phyloP scores from a whole-genome alignment of 352 stramenopile genomes.

The Phytophthora sp. region DNA sequence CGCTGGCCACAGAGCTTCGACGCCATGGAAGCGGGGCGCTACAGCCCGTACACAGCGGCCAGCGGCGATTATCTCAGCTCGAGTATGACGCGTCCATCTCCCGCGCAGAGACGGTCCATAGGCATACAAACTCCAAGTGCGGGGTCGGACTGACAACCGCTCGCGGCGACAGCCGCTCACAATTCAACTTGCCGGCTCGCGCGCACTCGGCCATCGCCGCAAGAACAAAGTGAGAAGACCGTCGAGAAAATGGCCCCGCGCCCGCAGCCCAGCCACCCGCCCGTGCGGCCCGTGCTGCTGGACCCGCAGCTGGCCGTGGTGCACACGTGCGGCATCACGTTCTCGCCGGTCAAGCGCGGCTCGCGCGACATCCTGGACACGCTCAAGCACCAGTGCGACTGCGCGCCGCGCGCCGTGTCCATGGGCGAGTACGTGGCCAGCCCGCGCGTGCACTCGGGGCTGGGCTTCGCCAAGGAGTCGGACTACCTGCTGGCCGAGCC shows the following conservation, averaged over 20 bases:
- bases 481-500: conserved; percentile 27
- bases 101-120: background rate
- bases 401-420: conserved; percentile 56
- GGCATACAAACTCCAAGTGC: conserved; percentile 15
- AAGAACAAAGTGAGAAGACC: conserved; percentile 6
- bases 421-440: conserved; percentile 85
- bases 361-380: conserved; percentile 61
- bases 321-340: conserved; percentile 45
- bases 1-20: no score
- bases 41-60: no score
- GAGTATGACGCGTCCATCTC: conserved; percentile 7
- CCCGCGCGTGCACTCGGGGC: conserved; percentile 30
- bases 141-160: conserved; percentile 18
- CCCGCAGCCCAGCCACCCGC: background rate
- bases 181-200: conserved; percentile 13
- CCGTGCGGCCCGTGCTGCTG: conserved; percentile 14
- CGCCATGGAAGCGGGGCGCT: no score
- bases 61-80: no score
- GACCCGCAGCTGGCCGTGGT: conserved; percentile 30
- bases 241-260: conserved; percentile 31
- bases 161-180: conserved; percentile 2
- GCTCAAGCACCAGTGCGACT: conserved; percentile 71
- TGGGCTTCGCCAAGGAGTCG: conserved; percentile 27
- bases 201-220: background rate
- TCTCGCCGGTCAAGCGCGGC: conserved; percentile 43